Percentiles rank a stretch among this genome's conserved stretches.
phyloP scores from a whole-genome alignment of 2,329 filamentous ascomycete genomes.

The Aspergillus pseudonomiae region DNA sequence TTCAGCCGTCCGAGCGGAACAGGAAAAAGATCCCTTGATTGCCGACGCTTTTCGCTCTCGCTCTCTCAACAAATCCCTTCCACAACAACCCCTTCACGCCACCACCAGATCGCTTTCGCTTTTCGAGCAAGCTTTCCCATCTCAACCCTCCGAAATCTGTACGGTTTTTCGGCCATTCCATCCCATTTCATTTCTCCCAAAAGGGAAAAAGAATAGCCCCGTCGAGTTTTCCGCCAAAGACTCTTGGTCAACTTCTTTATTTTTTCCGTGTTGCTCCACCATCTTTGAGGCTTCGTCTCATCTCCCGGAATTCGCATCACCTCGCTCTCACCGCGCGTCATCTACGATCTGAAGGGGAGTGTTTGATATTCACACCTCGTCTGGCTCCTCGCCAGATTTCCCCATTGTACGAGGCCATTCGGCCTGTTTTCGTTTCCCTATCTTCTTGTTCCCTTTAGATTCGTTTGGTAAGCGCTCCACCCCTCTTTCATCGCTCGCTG shows the following conservation, averaged over 20 bases:
- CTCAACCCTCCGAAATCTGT: neutral
- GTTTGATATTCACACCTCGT: slow-evolving; percentile 23
- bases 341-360: slow-evolving; percentile 22
- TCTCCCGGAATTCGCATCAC: slow-evolving; percentile 22
- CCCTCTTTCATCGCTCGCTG: slow-evolving; percentile 13
- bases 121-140: neutral
- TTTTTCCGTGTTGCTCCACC: neutral
- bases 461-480: slow-evolving; percentile 32
- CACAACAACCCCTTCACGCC: slow-evolving; percentile 13
- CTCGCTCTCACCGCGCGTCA: slow-evolving; percentile 21
- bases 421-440: slow-evolving; percentile 29
- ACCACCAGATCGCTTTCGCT: neutral
- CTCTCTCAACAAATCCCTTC: slow-evolving; percentile 11
- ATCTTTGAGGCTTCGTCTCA: slow-evolving; percentile 6
- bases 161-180: neutral
- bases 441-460: slow-evolving; percentile 30
- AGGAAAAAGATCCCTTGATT: slow-evolving; percentile 24
- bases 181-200: neutral
- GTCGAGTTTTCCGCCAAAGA: neutral
- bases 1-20: slow-evolving; percentile 8
- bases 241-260: neutral
- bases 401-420: slow-evolving; percentile 30
- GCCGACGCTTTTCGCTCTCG: slow-evolving; percentile 10
- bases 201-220: neutral
- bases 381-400: slow-evolving; percentile 32